phyloP scores from a whole-genome alignment of 2,329 filamentous ascomycete species.

The Verticillium nonalfalfae region DNA sequence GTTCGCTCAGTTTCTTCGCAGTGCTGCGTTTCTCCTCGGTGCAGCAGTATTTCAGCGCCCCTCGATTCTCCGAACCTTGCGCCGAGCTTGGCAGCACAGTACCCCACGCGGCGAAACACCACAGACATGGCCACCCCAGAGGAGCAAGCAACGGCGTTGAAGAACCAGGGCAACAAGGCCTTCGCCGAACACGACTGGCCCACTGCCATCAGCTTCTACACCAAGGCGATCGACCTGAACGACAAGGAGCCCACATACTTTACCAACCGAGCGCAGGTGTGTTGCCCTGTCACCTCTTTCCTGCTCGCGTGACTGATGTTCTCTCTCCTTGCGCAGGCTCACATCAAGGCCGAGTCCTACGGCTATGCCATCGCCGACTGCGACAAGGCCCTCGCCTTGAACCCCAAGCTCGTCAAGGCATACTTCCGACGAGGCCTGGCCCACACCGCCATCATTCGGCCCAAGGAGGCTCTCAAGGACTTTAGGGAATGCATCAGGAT shows the following conservation, averaged over 20 bases:
- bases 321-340: constrained; percentile 49
- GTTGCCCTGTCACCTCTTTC: constrained; percentile 19
- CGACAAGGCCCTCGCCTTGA: constrained; percentile 83
- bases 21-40: not conserved
- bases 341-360: constrained; percentile 94
- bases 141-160: constrained; percentile 74
- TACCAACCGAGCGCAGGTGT: constrained; percentile 89
- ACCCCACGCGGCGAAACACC: not conserved
- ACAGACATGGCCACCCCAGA: constrained; percentile 31
- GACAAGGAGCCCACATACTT: constrained; percentile 83
- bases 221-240: constrained; percentile 79
- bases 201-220: constrained; percentile 75
- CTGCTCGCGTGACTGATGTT: constrained; percentile 41
- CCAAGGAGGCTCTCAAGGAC: constrained; percentile 82
- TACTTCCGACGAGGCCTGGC: constrained; percentile 92
- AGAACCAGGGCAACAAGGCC: constrained; percentile 91
- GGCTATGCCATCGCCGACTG: constrained; percentile 90
- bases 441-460: constrained; percentile 83
- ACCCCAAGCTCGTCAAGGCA: constrained; percentile 86
- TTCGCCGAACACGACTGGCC: constrained; percentile 86
- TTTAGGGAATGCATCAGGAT: constrained; percentile 87
- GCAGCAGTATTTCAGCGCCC: not conserved
- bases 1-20: not conserved
- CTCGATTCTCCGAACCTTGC: not conserved
- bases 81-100: not conserved